Evolutionary conservation across 1,284 basidiomycete species (phyloP).

Genomic region (Sphaerobolus stellatus): DNA sequence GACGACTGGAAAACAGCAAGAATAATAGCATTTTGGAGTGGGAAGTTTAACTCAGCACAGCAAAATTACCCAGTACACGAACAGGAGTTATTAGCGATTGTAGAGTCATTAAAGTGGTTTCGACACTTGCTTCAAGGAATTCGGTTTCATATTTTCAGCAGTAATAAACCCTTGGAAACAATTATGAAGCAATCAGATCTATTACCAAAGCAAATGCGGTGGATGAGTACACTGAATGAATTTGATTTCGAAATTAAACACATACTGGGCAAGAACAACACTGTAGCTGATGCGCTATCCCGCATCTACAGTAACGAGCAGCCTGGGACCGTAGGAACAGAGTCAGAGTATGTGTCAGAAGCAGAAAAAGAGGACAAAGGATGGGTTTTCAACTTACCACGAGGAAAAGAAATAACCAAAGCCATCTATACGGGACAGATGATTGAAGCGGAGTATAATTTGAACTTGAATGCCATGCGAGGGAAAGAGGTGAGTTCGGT

Average conservation of each 20-base stretch:
- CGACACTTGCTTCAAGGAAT: constrained; percentile 26
- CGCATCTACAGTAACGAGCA: constrained; percentile 18
- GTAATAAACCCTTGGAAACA: constrained; percentile 34
- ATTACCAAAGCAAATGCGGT: constrained; percentile 30
- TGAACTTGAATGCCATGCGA: too few species aligned
- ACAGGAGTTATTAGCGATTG: constrained; percentile 24
- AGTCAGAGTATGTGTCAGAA: constrained; percentile 15
- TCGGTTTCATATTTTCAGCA: constrained; percentile 31
- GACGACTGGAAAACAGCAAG: constrained; percentile 18
- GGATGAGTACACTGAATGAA: constrained; percentile 30
- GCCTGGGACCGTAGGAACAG: constrained; percentile 1
- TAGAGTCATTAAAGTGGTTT: constrained; percentile 24
- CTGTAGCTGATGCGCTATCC: constrained; percentile 12
- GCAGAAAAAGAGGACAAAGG: too few species aligned
- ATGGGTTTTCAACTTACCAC: background rate
- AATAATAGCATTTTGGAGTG: constrained; percentile 27
- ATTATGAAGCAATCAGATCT: constrained; percentile 33
- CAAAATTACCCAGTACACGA: constrained; percentile 32
- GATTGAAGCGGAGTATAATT: background rate
- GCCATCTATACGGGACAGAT: background rate
- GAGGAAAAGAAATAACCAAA: background rate
- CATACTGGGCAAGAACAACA: constrained; percentile 26
- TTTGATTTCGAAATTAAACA: constrained; percentile 35
- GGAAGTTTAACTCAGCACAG: constrained; percentile 31
- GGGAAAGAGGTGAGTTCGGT: too few species aligned